Evolutionary conservation across 345 rosid genomes (phyloP).

Genomic region (Boechera stricta): DNA sequence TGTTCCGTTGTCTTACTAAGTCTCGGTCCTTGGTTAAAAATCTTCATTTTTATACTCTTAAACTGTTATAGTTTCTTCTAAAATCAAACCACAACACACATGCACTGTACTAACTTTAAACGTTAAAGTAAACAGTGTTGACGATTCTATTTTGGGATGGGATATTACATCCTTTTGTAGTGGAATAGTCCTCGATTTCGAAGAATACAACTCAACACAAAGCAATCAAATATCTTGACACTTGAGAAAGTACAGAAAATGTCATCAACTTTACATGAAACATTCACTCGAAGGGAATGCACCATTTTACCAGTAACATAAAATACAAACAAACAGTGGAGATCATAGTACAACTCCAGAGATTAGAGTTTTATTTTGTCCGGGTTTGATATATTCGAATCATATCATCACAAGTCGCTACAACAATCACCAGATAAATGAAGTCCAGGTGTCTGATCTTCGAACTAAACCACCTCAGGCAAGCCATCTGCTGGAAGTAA

Average conservation of each 20-base stretch:
- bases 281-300: constrained; percentile 46
- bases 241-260: constrained; percentile 28
- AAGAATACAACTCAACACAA: neutral
- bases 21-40: too few species aligned
- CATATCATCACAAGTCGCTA: constrained; percentile 39
- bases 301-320: constrained; percentile 37
- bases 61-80: too few species aligned
- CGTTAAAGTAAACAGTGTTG: too few species aligned
- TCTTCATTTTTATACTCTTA: too few species aligned
- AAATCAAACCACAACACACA: too few species aligned
- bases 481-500: constrained; percentile 55
- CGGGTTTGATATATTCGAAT: constrained; percentile 43
- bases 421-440: constrained; percentile 43
- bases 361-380: constrained; percentile 30
- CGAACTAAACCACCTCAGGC: constrained; percentile 72
- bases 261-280: constrained; percentile 43
- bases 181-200: too few species aligned
- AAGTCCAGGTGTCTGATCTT: constrained; percentile 48
- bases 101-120: too few species aligned
- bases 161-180: too few species aligned
- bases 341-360: constrained; percentile 36
- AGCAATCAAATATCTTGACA: constrained; percentile 25
- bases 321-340: constrained; percentile 36
- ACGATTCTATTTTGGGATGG: too few species aligned
- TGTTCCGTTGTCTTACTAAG: too few species aligned